Evolutionary conservation across 2,329 filamentous ascomycete species (phyloP).

Genomic region (Xylariaceae sp.): DNA sequence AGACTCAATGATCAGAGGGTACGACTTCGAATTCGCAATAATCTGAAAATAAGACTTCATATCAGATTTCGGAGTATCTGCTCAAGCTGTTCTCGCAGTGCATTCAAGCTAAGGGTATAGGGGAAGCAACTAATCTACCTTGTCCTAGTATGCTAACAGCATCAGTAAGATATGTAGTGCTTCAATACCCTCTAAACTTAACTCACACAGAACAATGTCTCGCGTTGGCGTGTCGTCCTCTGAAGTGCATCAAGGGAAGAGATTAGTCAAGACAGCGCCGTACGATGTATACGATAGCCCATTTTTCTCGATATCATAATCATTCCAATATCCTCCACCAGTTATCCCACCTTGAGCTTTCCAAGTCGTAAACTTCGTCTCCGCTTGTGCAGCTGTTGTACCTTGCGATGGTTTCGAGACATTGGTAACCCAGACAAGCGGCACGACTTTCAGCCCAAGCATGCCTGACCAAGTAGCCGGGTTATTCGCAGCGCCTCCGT

Average conservation of each 20-base stretch:
- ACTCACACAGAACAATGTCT: too few species aligned
- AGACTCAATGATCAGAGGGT: too few species aligned
- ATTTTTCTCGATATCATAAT: slow-evolving; percentile 45
- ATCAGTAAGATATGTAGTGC: too few species aligned
- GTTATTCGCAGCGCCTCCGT: slow-evolving; percentile 40
- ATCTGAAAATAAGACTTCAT: too few species aligned
- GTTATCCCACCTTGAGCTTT: slow-evolving; percentile 27
- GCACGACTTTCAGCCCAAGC: slow-evolving; percentile 39
- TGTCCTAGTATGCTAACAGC: too few species aligned
- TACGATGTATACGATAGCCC: slow-evolving; percentile 32
- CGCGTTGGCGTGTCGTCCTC: too few species aligned
- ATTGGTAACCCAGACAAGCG: slow-evolving; percentile 42
- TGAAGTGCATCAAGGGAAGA: slow-evolving; percentile 15
- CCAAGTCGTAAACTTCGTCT: slow-evolving; percentile 34
- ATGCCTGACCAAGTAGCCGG: slow-evolving; percentile 35
- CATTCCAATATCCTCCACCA: slow-evolving; percentile 44
- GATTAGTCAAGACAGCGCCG: slow-evolving; percentile 19
- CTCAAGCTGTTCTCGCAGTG: too few species aligned
- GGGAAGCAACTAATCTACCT: too few species aligned
- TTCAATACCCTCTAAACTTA: too few species aligned
- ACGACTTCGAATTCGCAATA: too few species aligned
- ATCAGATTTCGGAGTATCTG: too few species aligned
- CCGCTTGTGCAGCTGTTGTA: slow-evolving; percentile 34
- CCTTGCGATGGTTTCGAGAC: slow-evolving; percentile 42
- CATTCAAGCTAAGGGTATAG: too few species aligned